Percentiles rank a stretch among this genome's conserved stretches.
Evolutionary conservation across 2,329 filamentous ascomycete species (phyloP).

Genomic region (Dothistroma septosporum): DNA sequence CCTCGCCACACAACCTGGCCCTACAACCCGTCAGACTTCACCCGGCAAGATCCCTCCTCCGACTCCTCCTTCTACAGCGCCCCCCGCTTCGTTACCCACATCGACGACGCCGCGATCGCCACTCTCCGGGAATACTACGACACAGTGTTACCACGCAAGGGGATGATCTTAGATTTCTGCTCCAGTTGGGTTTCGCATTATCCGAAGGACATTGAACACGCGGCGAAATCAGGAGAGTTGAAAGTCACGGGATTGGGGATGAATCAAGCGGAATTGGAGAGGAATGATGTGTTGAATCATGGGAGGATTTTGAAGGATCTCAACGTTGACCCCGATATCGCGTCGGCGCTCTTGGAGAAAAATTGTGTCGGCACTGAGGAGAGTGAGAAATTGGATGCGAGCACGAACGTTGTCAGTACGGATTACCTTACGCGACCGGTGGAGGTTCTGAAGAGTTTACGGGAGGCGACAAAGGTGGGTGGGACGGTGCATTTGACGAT

Average conservation of each 20-base stretch:
- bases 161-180: slow-evolving; percentile 49
- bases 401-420: slow-evolving; percentile 50
- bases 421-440: slow-evolving; percentile 50
- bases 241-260: slow-evolving; percentile 48
- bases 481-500: slow-evolving; percentile 50
- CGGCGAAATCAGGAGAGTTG: slow-evolving; percentile 33
- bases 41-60: slow-evolving; percentile 35
- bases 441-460: slow-evolving; percentile 43
- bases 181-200: slow-evolving; percentile 50
- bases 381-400: slow-evolving; percentile 38
- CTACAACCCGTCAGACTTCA: slow-evolving; percentile 39
- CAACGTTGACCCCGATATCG: slow-evolving; percentile 39
- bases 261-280: slow-evolving; percentile 44
- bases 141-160: slow-evolving; percentile 39
- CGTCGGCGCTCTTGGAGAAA: slow-evolving; percentile 16
- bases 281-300: slow-evolving; percentile 39
- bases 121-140: slow-evolving; percentile 46
- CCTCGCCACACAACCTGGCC: slow-evolving; percentile 35
- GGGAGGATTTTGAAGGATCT: slow-evolving; percentile 42
- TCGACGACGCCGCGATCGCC: slow-evolving; percentile 49
- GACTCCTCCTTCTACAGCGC: slow-evolving; percentile 40
- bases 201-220: slow-evolving; percentile 33
- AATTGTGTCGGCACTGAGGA: slow-evolving; percentile 6
- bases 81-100: slow-evolving; percentile 52
- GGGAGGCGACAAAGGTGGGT: slow-evolving; percentile 38